Conservation (phyloP, 2,329 filamentous ascomycete species). For the Plectosphaerella plurivora region DNA sequence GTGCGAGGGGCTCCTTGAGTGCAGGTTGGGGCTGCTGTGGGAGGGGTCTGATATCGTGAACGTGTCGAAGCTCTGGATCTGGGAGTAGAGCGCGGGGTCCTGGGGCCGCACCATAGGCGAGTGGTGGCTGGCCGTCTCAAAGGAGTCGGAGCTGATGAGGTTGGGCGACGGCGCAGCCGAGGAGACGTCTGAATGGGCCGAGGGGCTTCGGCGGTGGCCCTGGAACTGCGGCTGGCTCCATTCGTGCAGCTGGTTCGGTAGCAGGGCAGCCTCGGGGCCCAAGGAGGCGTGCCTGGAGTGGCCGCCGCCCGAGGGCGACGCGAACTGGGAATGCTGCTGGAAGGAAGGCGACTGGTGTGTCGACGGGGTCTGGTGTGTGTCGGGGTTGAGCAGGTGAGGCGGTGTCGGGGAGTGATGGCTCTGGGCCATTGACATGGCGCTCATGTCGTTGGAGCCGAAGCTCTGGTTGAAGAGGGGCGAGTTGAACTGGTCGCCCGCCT, state of each 20-base stretch:
- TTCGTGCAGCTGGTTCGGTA: constrained; percentile 45
- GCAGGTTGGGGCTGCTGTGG: constrained; percentile 57
- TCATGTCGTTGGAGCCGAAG: constrained; percentile 42
- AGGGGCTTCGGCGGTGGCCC: constrained; percentile 77
- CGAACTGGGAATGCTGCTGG: constrained; percentile 51
- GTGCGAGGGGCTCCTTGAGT: constrained; percentile 77
- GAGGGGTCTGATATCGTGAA: constrained; percentile 77
- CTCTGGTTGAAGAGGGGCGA: constrained; percentile 54
- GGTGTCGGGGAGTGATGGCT: constrained; percentile 53
- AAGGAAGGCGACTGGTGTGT: constrained; percentile 54
- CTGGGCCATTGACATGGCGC: constrained; percentile 51
- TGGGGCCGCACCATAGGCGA: constrained; percentile 77
- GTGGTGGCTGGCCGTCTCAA: constrained; percentile 67
- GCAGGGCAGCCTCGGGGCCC: constrained; percentile 52
- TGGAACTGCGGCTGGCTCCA: constrained; percentile 64
- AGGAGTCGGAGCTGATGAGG: constrained; percentile 70
- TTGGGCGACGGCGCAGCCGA: constrained; percentile 83
- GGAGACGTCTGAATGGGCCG: constrained; percentile 89
- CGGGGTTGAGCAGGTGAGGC: constrained; percentile 49
- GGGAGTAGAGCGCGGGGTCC: constrained; percentile 69
- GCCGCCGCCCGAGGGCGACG: constrained; percentile 33
- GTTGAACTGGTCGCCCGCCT: constrained; percentile 54
- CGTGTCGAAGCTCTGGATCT: constrained; percentile 70
- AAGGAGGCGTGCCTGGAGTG: constrained; percentile 55
- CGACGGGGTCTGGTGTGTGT: constrained; percentile 38